phyloP scores from a whole-genome alignment of 345 rosid species.

The Iberis pinnata region DNA sequence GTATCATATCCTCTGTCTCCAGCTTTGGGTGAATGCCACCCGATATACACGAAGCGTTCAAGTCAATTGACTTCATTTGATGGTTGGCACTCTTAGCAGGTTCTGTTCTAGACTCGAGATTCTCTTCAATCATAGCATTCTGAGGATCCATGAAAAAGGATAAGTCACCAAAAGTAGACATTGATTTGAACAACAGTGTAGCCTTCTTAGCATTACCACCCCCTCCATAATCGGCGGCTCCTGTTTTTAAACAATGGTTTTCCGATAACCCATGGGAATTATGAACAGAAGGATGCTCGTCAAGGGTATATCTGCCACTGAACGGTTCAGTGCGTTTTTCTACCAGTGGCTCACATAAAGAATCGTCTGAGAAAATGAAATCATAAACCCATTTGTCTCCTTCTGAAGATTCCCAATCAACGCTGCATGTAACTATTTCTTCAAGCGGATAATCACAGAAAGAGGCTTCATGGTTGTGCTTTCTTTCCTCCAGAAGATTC shows the following conservation, averaged over 20 bases:
- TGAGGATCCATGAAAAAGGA: conserved; percentile 80
- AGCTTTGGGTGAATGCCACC: conserved; percentile 24
- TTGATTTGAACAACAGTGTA: conserved; percentile 47
- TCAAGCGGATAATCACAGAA: conserved; percentile 31
- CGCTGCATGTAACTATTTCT: conserved; percentile 34
- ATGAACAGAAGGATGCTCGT: conserved; percentile 24
- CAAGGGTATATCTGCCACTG: conserved; percentile 26
- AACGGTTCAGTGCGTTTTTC: conserved; percentile 35
- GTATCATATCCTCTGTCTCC: conserved; percentile 33
- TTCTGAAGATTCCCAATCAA: conserved; percentile 36
- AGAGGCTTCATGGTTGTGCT: conserved; percentile 29
- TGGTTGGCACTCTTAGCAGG: conserved; percentile 29
- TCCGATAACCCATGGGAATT: conserved; percentile 29
- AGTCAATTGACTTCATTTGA: conserved; percentile 28
- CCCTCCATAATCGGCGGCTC: too few relatives aligned
- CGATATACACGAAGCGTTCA: conserved; percentile 23
- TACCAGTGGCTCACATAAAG: conserved; percentile 29
- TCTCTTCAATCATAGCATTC: conserved; percentile 39
- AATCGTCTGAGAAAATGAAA: conserved; percentile 49
- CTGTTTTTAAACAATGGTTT: conserved; percentile 27
- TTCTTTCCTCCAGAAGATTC: conserved; percentile 62
- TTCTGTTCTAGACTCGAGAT: conserved; percentile 28
- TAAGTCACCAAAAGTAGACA: conserved; percentile 71
- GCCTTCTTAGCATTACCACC: conserved; percentile 40
- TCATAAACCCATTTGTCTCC: conserved; percentile 42